A percentile compares a stretch with the other conserved stretches of the same genome.
Evolutionary conservation across 352 stramenopile species (phyloP).

Genomic region (Globisporangium heterothallicum): DNA sequence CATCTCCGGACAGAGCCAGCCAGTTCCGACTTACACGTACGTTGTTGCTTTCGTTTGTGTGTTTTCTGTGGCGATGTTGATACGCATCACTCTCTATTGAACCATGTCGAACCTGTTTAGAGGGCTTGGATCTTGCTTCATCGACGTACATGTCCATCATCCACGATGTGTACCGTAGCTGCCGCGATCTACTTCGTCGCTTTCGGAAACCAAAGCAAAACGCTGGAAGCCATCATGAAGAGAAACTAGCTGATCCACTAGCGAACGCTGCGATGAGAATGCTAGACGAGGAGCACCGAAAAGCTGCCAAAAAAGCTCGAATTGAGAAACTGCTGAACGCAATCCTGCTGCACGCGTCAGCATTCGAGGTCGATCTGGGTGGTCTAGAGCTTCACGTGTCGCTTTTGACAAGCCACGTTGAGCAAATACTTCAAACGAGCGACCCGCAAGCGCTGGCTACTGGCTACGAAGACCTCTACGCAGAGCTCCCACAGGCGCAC

Average conservation of each 20-base stretch:
- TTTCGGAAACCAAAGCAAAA: constrained; percentile 27
- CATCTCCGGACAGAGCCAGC: too few relatives aligned
- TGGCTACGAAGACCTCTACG: constrained; percentile 38
- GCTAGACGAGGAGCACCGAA: constrained; percentile 15
- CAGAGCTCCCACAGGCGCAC: constrained; percentile 22
- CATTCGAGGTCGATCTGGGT: constrained; percentile 41
- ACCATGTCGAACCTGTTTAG: constrained; percentile 1
- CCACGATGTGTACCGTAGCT: constrained; percentile 41
- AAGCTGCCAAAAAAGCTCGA: constrained; percentile 20
- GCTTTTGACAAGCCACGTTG: constrained; percentile 39
- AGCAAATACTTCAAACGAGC: constrained; percentile 20
- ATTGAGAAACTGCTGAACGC: constrained; percentile 47
- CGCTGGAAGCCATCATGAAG: not conserved
- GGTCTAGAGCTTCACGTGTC: constrained; percentile 42
- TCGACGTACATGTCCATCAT: constrained; percentile 48
- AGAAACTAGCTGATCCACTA: constrained; percentile 3
- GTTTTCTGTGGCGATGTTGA: too few relatives aligned
- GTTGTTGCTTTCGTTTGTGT: not conserved
- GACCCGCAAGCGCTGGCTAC: constrained; percentile 16
- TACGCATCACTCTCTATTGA: too few relatives aligned
- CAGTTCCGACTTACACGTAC: constrained; percentile 4
- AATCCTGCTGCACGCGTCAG: constrained; percentile 44
- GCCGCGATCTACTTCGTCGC: constrained; percentile 30
- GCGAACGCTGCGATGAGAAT: constrained; percentile 11
- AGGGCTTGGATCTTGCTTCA: constrained; percentile 22